Conservation (phyloP, 805 yeast species). For the Lipomyces starkeyi region DNA sequence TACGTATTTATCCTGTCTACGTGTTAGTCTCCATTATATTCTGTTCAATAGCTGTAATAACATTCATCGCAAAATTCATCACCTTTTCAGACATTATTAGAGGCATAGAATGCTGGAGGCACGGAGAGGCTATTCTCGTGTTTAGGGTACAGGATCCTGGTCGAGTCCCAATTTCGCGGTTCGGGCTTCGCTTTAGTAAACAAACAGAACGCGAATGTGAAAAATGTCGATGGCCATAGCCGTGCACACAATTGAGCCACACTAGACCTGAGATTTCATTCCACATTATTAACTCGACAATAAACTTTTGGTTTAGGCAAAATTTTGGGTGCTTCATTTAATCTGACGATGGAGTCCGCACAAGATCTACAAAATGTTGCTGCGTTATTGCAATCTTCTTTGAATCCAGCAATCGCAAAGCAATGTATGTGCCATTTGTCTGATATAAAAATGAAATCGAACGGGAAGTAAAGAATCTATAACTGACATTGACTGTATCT, state of each 20-base stretch:
- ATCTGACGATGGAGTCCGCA: constrained; percentile 16
- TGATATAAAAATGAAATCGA: neutral
- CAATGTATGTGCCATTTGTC: constrained; percentile 24
- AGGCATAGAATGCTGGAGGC: neutral
- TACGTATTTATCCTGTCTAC: constrained; percentile 6
- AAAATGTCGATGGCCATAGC: neutral
- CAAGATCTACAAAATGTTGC: constrained; percentile 27
- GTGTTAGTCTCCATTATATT: neutral
- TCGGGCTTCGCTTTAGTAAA: neutral
- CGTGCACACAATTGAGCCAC: neutral
- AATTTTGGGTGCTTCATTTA: neutral
- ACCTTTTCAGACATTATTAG: neutral
- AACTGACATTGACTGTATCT: neutral
- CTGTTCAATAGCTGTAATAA: no score
- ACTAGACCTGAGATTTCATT: neutral
- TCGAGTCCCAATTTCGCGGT: neutral
- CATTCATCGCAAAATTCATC: no score
- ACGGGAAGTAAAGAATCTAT: neutral
- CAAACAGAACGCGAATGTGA: constrained; percentile 2
- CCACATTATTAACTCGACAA: neutral
- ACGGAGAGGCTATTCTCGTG: no score
- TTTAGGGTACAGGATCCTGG: no score
- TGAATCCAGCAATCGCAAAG: constrained; percentile 35
- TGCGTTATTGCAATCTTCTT: constrained; percentile 30
- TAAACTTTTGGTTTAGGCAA: neutral